These are phyloP conservation scores for Pyrenophora seminiperda DNA, from an alignment of 2,329 filamentous ascomycete genomes.

Conservation along the genomic window DNA sequence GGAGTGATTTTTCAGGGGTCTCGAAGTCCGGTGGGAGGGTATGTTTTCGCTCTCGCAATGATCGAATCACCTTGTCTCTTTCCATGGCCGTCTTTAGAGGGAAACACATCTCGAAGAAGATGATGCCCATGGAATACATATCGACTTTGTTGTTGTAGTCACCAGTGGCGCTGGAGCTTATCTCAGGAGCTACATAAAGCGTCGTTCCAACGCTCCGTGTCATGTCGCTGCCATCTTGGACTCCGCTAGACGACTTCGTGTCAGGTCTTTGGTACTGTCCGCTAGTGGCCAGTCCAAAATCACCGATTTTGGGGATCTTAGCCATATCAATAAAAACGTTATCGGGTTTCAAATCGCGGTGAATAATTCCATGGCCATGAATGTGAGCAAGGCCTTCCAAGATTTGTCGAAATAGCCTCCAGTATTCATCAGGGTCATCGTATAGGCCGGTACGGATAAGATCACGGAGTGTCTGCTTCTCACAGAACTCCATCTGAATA, in stretches of 20 bases:
- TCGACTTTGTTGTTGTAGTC: conserved; percentile 94
- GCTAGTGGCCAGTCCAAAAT: conserved; percentile 92
- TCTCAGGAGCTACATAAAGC: conserved; percentile 91
- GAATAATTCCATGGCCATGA: conserved; percentile 87
- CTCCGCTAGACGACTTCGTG: conserved; percentile 49
- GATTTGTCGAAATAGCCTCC: conserved; percentile 89
- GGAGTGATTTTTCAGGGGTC: conserved; percentile 67
- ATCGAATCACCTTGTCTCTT: conserved; percentile 67
- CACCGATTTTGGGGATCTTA: conserved; percentile 92
- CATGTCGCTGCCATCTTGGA: conserved; percentile 61
- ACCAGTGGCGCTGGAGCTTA: conserved; percentile 74
- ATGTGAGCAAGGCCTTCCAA: conserved; percentile 89
- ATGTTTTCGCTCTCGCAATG: conserved; percentile 70
- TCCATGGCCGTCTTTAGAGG: conserved; percentile 67
- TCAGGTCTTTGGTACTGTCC: conserved; percentile 72
- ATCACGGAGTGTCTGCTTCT: conserved; percentile 88
- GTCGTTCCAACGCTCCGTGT: conserved; percentile 76
- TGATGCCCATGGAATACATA: conserved; percentile 97
- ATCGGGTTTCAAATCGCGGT: conserved; percentile 94
- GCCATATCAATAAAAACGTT: conserved; percentile 94
- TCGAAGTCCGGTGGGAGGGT: conserved; percentile 75
- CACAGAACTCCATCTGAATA: conserved; percentile 99
- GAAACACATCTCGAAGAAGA: conserved; percentile 97
- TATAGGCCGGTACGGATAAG: conserved; percentile 77
- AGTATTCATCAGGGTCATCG: conserved; percentile 76